Base-by-base conservation (phyloP, 2,329 filamentous ascomycete genomes). In the Raffaelea arxii region DNA sequence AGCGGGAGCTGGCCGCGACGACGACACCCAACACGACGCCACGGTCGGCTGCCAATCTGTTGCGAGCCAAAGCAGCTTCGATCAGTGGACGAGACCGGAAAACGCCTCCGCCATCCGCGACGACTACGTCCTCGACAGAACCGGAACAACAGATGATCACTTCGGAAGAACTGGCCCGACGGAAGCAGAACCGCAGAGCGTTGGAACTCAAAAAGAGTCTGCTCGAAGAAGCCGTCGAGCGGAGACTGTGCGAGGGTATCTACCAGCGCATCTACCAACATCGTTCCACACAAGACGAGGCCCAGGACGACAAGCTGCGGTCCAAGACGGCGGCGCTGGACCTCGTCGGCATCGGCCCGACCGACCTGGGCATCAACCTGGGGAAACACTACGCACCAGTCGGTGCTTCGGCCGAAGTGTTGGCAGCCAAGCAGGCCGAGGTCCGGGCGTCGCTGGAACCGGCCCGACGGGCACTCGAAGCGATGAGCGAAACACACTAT, bases 211-310 rank as follows among this genome's bases (percentile, higher is more conserved):
- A 94, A 64, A 77, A 82, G 37, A 64, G 77, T 3, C 74, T 84
- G 10, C 65, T 97, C 25, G 91, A 98, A 64, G 92, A 98, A 63
- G 88, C 89, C 4, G 86, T 97, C 0, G 92, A 98, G 62, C 78
- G 86, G 53, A 79, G 85, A 52, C 77, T 90, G 11, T 94, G 87
- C 59, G 88, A 94, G 60, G 81, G 82, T 45, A 82, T 91, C 40
- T 97, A 97, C 59, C 75, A 82, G 48, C 82, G 85, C 53, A 87
- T 98, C 60, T 98, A 91, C 75, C 81, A 89, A 41, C 92, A 98
- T 62, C 80, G 84, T 49, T 92, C 77, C 60, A 94, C 91, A 0
- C 82, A 97, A 57, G 92, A 98, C 59, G 91, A 96, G 64, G 90
- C 92, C 12, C 79, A 91, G 58, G 92, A 98, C 60, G 90, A 94